These are phyloP conservation scores for Tritrichomonas musculus DNA, from an alignment of 208 protist genomes.

Conservation along the genomic window DNA sequence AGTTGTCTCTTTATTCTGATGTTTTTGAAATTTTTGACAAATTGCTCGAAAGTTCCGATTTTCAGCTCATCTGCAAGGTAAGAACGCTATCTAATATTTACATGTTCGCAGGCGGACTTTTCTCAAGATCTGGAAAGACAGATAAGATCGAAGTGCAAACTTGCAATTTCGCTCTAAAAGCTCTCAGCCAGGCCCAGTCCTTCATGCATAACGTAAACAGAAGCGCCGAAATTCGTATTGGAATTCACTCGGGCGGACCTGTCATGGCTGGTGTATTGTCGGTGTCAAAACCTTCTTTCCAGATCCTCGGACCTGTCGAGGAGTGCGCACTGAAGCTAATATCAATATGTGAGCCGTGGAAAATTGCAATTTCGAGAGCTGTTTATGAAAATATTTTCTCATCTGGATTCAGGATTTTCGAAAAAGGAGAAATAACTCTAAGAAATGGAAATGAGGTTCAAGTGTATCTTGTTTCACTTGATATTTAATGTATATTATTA, in stretches of 20 bases:
- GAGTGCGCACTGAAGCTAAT: neutral
- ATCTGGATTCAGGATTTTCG: neutral
- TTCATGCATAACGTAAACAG: neutral
- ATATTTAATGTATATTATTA: no score
- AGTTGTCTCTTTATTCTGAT: no score
- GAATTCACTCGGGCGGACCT: neutral
- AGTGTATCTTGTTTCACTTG: no score
- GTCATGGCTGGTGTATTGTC: neutral
- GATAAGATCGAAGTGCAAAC: neutral
- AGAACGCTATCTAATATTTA: no score
- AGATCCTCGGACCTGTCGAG: neutral
- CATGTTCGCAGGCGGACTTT: no score
- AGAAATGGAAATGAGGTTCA: neutral
- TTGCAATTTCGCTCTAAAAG: neutral
- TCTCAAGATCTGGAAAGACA: no score
- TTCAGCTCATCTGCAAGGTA: no score
- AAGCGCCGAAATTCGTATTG: neutral
- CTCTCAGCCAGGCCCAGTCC: neutral
- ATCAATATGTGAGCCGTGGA: no score
- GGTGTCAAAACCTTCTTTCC: neutral
- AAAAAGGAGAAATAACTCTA: neutral
- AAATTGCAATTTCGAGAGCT: neutral
- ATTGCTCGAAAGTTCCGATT: no score
- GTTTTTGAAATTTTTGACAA: no score
- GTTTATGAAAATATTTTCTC: conserved; percentile 19